Percentiles rank a stretch among this genome's conserved stretches.
Evolutionary conservation across 305 asterid species (phyloP).

Genomic region (Fraxinus paxiana): DNA sequence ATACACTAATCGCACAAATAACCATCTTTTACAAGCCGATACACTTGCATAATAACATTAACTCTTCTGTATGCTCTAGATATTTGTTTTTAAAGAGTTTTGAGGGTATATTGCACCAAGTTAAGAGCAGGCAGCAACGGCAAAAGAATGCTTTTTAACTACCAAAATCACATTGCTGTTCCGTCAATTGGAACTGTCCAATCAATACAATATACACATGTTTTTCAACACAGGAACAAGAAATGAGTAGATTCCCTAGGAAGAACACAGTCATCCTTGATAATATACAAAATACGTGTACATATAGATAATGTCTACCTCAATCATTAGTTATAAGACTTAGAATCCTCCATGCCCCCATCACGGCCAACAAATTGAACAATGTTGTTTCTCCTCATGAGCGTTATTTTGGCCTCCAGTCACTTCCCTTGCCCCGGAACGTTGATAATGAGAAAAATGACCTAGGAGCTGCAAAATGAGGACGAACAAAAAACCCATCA

Average conservation of each 20-base stretch:
- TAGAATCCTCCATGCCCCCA: conserved; percentile 2
- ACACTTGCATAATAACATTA: background rate
- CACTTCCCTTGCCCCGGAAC: conserved; percentile 91
- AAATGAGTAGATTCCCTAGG: conserved; percentile 17
- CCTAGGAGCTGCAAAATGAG: conserved; percentile 63
- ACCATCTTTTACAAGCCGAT: too few relatives aligned
- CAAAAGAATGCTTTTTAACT: conserved; percentile 37
- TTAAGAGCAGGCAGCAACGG: conserved; percentile 20
- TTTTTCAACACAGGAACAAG: conserved; percentile 29
- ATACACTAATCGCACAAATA: too few relatives aligned
- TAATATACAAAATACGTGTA: conserved; percentile 29
- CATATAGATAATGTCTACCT: conserved; percentile 25
- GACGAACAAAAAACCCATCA: background rate
- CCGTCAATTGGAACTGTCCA: conserved; percentile 48
- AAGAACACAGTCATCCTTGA: conserved; percentile 27
- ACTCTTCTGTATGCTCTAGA: background rate
- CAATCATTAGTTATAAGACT: conserved; percentile 9
- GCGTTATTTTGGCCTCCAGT: conserved; percentile 65
- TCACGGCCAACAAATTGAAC: conserved; percentile 25
- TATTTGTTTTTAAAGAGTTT: background rate
- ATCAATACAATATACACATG: conserved; percentile 40
- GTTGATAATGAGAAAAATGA: conserved; percentile 85
- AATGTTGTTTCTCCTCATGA: conserved; percentile 8
- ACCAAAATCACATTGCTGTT: conserved; percentile 53
- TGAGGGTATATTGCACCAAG: background rate